phyloP scores from a whole-genome alignment of 805 yeast genomes.

The Wickerhamomyces queroliae region DNA sequence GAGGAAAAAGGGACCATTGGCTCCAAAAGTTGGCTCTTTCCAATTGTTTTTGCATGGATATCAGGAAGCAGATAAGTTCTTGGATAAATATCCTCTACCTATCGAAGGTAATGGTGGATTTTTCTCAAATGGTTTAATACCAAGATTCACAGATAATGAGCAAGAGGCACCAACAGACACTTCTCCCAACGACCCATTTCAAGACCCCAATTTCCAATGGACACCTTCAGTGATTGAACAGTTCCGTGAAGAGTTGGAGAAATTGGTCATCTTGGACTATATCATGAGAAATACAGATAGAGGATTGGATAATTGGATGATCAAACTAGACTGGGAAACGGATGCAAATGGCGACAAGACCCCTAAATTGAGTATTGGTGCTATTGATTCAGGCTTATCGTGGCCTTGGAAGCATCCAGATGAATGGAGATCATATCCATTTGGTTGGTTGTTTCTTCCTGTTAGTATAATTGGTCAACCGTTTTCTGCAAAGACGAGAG shows the following conservation, averaged over 20 bases:
- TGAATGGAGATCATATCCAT: conserved; percentile 76
- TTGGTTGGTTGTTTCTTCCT: conserved; percentile 73
- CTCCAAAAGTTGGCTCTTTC: conserved; percentile 57
- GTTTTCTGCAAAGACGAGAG: conserved; percentile 48
- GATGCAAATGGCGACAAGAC: conserved; percentile 15
- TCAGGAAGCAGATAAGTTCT: conserved; percentile 54
- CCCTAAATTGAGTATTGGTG: conserved; percentile 52
- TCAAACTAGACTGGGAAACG: conserved; percentile 41
- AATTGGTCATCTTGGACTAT: conserved; percentile 64
- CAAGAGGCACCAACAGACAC: not conserved
- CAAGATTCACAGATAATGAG: not conserved
- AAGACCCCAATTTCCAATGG: conserved; percentile 41
- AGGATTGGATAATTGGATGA: conserved; percentile 77
- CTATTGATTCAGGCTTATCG: conserved; percentile 70
- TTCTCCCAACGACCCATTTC: conserved; percentile 5
- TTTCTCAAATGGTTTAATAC: conserved; percentile 2
- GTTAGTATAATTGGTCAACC: conserved; percentile 60
- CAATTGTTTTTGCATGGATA: conserved; percentile 59
- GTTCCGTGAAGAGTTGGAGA: conserved; percentile 59
- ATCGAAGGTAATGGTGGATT: conserved; percentile 6
- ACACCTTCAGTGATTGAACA: conserved; percentile 39
- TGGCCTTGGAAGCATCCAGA: conserved; percentile 83
- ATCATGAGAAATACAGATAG: conserved; percentile 73
- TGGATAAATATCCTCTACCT: conserved; percentile 52
- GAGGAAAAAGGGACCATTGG: conserved; percentile 23